Evolutionary conservation across 441 rosid genomes (phyloP), one percentile per base, ranked within the genome.

Genomic region (Gossypium trilobum): DNA sequence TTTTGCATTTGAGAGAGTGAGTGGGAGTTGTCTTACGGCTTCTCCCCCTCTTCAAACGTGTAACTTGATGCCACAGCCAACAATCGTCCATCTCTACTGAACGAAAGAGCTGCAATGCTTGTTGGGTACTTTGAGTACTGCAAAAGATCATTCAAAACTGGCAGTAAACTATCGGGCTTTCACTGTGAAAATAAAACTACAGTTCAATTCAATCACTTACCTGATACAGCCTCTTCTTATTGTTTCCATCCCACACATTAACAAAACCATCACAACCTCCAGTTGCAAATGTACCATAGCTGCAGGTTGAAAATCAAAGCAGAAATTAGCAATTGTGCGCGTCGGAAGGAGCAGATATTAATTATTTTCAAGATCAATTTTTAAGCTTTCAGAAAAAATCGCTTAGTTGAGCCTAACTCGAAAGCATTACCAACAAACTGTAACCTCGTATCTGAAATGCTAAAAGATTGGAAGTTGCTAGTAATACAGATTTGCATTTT

Each of bases 51-150:
- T 87, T 95, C 98, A 39, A 76, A 95, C 10, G 98, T 95, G 79
- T 95, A 95, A 79, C 98, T 92, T 50, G 99, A 95, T n/a, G 97
- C 99, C 71, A 95, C 99, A 77, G 97, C 99, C 80, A 92, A 81
- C 20, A 91, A 87, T 20, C 87, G 91, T 17, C 99, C 99, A 73
- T 95, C 98, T 78, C 94, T 84, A 78, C 97, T 95, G 80, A 95
- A 95, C 57, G 98, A 92, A 33, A 92, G 85, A 16, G 98, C 98
- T 2, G 99, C 87, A 36, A 91, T 80, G 78, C 98, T 92, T 36
- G 96, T 86, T 25, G 93, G 92, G 70, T 92, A 95, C 79, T 92
- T 95, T 6, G 98, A 88, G 73, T 92, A 95, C 98, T 95, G 85
- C 73, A 77, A 25, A 64, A 72, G 39, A 80, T 46, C 70, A 39